Percentiles rank a stretch among this genome's conserved stretches.
Evolutionary conservation across 2,329 filamentous ascomycete genomes (phyloP).

Genomic region (Aspergillus caelatus): DNA sequence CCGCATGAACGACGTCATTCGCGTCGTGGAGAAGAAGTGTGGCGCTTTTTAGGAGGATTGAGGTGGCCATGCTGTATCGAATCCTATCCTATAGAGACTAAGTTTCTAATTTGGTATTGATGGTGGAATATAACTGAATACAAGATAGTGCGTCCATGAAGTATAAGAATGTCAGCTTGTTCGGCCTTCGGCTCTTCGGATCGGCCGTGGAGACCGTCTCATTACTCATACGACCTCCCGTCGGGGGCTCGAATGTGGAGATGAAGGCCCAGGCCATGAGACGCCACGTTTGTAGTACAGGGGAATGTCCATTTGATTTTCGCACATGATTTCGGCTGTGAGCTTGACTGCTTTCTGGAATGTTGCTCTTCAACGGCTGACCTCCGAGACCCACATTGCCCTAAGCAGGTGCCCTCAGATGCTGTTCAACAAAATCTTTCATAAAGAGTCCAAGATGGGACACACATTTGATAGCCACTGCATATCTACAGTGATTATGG

Average conservation of each 20-base stretch:
- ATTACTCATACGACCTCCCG: neutral
- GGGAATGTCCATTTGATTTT: neutral
- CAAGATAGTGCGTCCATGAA: neutral
- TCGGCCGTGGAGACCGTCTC: neutral
- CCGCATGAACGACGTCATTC: neutral
- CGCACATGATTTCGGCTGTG: neutral
- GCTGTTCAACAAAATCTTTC: neutral
- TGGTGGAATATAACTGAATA: neutral
- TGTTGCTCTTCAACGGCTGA: no score
- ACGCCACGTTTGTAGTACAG: neutral
- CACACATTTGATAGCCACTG: neutral
- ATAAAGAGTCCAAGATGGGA: neutral
- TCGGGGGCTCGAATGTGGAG: neutral
- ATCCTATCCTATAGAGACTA: neutral
- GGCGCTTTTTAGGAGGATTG: neutral
- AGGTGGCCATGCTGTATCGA: neutral
- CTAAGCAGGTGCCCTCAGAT: neutral
- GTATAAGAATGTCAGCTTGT: neutral
- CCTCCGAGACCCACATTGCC: neutral
- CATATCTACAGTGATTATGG: neutral
- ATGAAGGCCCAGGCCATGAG: neutral
- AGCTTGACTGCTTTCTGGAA: neutral
- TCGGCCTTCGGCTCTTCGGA: neutral
- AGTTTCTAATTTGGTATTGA: neutral
- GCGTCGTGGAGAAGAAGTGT: neutral